Evolutionary conservation across 177 flowering plant species (phyloP), one percentile per base, ranked within the genome.

Genomic region (Vitis hybrid): DNA sequence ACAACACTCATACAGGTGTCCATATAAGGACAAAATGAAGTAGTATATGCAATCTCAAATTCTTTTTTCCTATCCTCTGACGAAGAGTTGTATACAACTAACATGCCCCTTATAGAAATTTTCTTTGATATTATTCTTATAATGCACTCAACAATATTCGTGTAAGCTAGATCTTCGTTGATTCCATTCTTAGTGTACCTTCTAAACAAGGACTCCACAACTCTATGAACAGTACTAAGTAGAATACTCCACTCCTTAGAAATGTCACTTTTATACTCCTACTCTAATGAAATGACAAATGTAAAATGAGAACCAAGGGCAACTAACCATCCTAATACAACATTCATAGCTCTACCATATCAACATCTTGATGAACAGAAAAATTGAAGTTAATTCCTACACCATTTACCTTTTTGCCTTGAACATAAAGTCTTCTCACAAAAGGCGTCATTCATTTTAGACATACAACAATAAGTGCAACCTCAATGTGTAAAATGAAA

Each of bases 391-490:
- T 95, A 68, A 95, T 93, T 74, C 99, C 99, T n/a, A 98, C 96
- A 68, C 97, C 97, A 78, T 95, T 93, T 45, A 91, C 82, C 76
- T 93, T 91, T 77, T 91, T 93, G 22, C 98, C 97, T 79, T 95
- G 98, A 62, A 93, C 95, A 77, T 95, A 93, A 3, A 95, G 88
- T 68, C 97, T 88, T 76, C 98, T 87, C 31, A 95, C 97, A 57
- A 98, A 95, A 26, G 99, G 99, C 18, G 97, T 98, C 97, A 93
- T 90, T 52, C 98, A 98, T 81, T 93, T 95, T 53, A 97, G 99
- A 61, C 99, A 93, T 0, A 95, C 99, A 77, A 97, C 98, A 62
- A 95, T 85, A 22, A 22, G 26, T 22, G 26, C 26, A 22, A 22
- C 26, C 26, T 22, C 26, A 22, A 22, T 22, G 26, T 22, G 26